These are phyloP conservation scores for Euphorbia schlechtendalii DNA, from an alignment of 441 rosid genomes.

Conservation along the genomic window DNA sequence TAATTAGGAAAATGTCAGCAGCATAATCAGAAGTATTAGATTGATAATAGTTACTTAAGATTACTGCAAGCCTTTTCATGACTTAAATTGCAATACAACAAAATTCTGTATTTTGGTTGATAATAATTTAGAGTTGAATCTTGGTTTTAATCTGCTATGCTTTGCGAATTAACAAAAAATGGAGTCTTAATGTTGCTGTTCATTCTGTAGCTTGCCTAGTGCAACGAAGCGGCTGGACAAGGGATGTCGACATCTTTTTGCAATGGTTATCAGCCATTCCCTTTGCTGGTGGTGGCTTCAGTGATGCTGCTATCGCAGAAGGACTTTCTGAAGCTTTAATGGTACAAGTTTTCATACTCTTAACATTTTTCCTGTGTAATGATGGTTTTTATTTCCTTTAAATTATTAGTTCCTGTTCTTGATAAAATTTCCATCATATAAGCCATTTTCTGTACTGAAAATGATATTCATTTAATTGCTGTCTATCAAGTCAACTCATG, in stretches of 20 bases:
- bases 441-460: not conserved
- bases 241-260: slow-evolving; percentile 68
- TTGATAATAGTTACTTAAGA: not conserved
- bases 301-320: slow-evolving; percentile 94
- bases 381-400: not conserved
- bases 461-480: not conserved
- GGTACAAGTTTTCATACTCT: slow-evolving; percentile 35
- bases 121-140: not conserved
- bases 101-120: not conserved
- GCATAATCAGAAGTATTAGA: not conserved
- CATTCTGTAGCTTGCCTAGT: slow-evolving; percentile 70
- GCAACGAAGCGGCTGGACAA: slow-evolving; percentile 95
- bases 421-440: no score
- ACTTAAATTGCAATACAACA: not conserved
- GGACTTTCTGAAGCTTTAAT: slow-evolving; percentile 95
- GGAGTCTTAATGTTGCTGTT: slow-evolving; percentile 6
- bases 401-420: not conserved
- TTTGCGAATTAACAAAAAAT: not conserved
- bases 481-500: slow-evolving; percentile 1
- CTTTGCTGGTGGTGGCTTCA: slow-evolving; percentile 88
- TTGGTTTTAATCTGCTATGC: slow-evolving; percentile 5
- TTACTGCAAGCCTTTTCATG: slow-evolving; percentile 2
- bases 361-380: slow-evolving; percentile 9
- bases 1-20: not conserved
- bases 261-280: slow-evolving; percentile 73